A percentile compares a stretch with the other conserved stretches of the same genome.
These are phyloP conservation scores for Claviceps pusilla DNA, from an alignment of 2,329 filamentous ascomycete genomes.

Conservation along the genomic window DNA sequence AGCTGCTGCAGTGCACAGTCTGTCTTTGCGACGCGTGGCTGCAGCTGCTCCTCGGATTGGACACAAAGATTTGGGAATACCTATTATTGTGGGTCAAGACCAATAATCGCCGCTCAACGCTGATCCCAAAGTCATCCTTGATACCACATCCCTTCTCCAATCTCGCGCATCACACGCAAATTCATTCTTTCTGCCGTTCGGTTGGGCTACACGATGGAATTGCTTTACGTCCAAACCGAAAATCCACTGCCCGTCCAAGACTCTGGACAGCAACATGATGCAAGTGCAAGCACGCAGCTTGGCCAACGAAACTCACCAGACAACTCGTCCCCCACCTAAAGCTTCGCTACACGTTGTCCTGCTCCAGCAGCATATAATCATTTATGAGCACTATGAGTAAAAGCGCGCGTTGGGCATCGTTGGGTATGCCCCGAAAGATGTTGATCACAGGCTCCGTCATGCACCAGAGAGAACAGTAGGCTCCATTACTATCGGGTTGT, in stretches of 20 bases:
- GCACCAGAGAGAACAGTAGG: neutral
- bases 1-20: neutral
- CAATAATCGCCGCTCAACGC: neutral
- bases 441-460: neutral
- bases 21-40: neutral
- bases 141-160: neutral
- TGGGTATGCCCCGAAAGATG: neutral
- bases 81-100: neutral
- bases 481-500: neutral
- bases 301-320: neutral
- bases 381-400: neutral
- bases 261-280: slow-evolving; percentile 1
- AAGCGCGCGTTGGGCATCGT: slow-evolving; percentile 5
- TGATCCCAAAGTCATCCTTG: neutral
- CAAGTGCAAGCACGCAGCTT: neutral
- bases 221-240: neutral
- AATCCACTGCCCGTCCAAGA: neutral
- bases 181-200: neutral
- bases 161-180: neutral
- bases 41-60: neutral
- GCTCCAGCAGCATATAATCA: neutral
- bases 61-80: too few species aligned
- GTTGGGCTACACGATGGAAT: neutral
- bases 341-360: neutral
- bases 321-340: neutral